phyloP scores from a whole-genome alignment of 2,329 filamentous ascomycete species.

The Gaeumannomyces sp. region DNA sequence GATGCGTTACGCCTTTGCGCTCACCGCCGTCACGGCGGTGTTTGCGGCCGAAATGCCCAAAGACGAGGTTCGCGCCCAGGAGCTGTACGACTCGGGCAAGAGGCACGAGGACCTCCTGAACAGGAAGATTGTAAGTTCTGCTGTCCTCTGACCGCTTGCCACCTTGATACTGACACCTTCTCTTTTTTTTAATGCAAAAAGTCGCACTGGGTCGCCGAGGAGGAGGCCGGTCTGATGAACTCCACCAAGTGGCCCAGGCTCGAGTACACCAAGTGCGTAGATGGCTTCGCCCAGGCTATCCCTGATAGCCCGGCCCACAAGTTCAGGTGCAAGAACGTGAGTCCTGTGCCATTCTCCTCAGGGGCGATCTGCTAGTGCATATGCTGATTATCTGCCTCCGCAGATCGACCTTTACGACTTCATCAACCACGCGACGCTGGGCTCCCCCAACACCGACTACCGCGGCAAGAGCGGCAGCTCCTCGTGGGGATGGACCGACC shows the following conservation, averaged over 20 bases:
- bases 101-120: conserved; percentile 2
- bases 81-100: conserved; percentile 8
- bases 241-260: conserved; percentile 6
- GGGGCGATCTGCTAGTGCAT: too few relatives aligned
- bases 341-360: neutral
- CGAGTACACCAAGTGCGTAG: conserved; percentile 7
- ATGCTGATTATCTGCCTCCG: too few relatives aligned
- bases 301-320: conserved; percentile 3
- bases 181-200: neutral
- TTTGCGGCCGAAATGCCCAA: conserved; percentile 8
- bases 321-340: conserved; percentile 10
- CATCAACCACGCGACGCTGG: conserved; percentile 10
- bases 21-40: conserved; percentile 3
- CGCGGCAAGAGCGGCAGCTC: conserved; percentile 1
- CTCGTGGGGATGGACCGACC: conserved; percentile 40
- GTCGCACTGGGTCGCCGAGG: conserved; percentile 7
- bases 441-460: conserved; percentile 9
- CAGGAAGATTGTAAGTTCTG: conserved; percentile 5
- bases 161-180: too few relatives aligned
- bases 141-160: too few relatives aligned
- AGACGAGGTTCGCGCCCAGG: conserved; percentile 6
- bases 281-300: conserved; percentile 7
- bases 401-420: conserved; percentile 11
- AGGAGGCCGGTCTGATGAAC: conserved; percentile 8
- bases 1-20: conserved; percentile 5